phyloP scores from a whole-genome alignment of 352 stramenopile genomes.

The Phytopythium delawarense region DNA sequence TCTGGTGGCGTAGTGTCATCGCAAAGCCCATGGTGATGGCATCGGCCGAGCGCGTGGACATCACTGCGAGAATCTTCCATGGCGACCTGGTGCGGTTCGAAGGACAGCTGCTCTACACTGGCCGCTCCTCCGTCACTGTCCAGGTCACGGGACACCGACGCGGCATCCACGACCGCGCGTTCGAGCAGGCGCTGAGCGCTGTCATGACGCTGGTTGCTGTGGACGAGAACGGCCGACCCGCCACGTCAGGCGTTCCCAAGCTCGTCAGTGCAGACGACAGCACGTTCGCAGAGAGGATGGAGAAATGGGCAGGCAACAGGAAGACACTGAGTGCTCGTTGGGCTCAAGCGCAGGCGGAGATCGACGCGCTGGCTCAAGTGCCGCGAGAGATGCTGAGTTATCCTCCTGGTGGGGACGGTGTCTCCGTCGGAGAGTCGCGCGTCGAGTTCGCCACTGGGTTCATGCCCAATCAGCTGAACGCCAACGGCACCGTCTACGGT shows the following conservation, averaged over 20 bases:
- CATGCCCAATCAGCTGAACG: slow-evolving; percentile 48
- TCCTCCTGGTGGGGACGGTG: not conserved
- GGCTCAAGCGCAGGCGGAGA: slow-evolving; percentile 16
- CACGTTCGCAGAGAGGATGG: slow-evolving; percentile 13
- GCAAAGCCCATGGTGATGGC: slow-evolving; percentile 15
- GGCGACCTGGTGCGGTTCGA: slow-evolving; percentile 39
- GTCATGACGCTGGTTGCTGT: slow-evolving; percentile 43
- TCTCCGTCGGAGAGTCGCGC: slow-evolving; percentile 21
- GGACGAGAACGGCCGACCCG: slow-evolving; percentile 22
- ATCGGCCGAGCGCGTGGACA: slow-evolving; percentile 24
- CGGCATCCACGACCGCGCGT: slow-evolving; percentile 16
- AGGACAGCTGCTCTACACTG: slow-evolving; percentile 30
- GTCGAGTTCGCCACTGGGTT: slow-evolving; percentile 45
- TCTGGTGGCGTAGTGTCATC: slow-evolving; percentile 9
- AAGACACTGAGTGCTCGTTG: slow-evolving; percentile 24
- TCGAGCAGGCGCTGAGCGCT: slow-evolving; percentile 23
- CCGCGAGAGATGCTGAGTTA: slow-evolving; percentile 11
- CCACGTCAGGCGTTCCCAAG: slow-evolving; percentile 16
- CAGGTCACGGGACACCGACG: slow-evolving; percentile 31
- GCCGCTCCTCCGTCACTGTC: slow-evolving; percentile 26
- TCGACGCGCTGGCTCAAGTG: slow-evolving; percentile 20
- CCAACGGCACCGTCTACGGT: slow-evolving; percentile 45
- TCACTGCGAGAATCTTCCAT: slow-evolving; percentile 25
- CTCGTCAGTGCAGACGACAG: slow-evolving; percentile 19
- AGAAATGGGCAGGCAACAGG: slow-evolving; percentile 14